Percentiles rank a stretch among this genome's conserved stretches.
Evolutionary conservation across 192 early-diverging fungal genomes (phyloP).

Genomic region (Paraglomus brasilianum): DNA sequence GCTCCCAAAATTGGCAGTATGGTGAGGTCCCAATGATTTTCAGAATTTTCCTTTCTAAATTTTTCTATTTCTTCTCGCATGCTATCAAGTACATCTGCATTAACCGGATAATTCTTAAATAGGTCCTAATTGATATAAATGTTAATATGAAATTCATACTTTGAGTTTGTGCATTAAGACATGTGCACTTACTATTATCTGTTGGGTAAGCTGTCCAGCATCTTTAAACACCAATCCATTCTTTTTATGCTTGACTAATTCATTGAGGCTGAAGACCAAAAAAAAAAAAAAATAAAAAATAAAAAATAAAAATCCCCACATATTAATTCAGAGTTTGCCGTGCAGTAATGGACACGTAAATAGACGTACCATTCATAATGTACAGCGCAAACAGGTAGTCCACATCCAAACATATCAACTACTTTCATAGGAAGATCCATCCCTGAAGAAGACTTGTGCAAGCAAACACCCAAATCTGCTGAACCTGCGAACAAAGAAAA

Average conservation of each 20-base stretch:
- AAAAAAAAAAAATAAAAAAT: background rate
- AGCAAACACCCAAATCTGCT: constrained; percentile 88
- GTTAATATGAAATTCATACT: background rate
- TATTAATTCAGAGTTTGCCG: background rate
- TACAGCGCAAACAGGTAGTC: constrained; percentile 80
- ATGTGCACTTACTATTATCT: constrained; percentile 22
- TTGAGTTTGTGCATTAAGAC: background rate
- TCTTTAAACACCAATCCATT: constrained; percentile 26
- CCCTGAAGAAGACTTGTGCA: constrained; percentile 94
- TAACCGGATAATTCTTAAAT: constrained; percentile 28
- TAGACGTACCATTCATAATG: constrained; percentile 23
- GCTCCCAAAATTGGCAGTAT: constrained; percentile 11
- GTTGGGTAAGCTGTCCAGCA: constrained; percentile 10
- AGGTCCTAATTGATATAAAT: constrained; percentile 9
- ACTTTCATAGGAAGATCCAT: constrained; percentile 98
- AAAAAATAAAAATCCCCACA: background rate
- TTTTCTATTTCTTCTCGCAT: constrained; percentile 17
- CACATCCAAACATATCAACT: constrained; percentile 98
- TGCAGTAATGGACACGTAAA: too few relatives aligned
- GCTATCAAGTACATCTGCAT: constrained; percentile 9
- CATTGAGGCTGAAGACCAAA: constrained; percentile 2
- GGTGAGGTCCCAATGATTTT: constrained; percentile 9
- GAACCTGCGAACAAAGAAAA: constrained; percentile 49
- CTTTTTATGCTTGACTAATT: constrained; percentile 24
- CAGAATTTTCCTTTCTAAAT: constrained; percentile 29